Evolutionary conservation across 768 basidiomycete genomes (phyloP).

Genomic region (Dacryopinax spathularia): DNA sequence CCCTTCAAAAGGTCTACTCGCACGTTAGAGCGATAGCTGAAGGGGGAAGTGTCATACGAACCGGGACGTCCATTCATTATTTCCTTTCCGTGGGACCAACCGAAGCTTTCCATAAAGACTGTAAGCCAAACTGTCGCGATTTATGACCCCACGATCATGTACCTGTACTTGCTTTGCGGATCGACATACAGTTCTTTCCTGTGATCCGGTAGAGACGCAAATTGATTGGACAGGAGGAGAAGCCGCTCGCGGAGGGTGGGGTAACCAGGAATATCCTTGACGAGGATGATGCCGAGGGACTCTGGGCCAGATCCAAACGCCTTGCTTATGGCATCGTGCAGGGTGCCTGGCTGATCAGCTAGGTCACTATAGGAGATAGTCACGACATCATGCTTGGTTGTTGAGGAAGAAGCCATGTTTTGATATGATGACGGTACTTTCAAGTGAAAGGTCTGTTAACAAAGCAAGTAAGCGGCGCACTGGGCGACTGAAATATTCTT

Average conservation of each 20-base stretch:
- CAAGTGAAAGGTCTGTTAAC: too few relatives aligned
- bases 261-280: slow-evolving; percentile 71
- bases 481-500: too few relatives aligned
- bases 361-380: slow-evolving; percentile 53
- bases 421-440: background rate
- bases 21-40: slow-evolving; percentile 5
- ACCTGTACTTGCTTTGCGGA: slow-evolving; percentile 62
- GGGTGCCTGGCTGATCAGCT: slow-evolving; percentile 36
- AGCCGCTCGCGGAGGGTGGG: slow-evolving; percentile 48
- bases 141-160: too few relatives aligned
- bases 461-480: too few relatives aligned
- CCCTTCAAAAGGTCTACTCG: slow-evolving; percentile 68
- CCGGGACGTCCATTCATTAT: slow-evolving; percentile 91
- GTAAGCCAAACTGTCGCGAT: too few relatives aligned
- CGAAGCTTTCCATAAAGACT: slow-evolving; percentile 43
- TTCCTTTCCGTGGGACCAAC: slow-evolving; percentile 99
- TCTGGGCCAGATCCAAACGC: slow-evolving; percentile 71
- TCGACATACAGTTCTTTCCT: slow-evolving; percentile 63
- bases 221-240: slow-evolving; percentile 58
- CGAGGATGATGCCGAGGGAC: slow-evolving; percentile 65
- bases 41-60: slow-evolving; percentile 11
- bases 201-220: slow-evolving; percentile 54
- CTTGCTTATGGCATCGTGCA: slow-evolving; percentile 41
- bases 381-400: slow-evolving; percentile 36
- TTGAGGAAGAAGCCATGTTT: background rate